Conservation (phyloP, 129 eudicot species). For the Glebionis coronaria region DNA sequence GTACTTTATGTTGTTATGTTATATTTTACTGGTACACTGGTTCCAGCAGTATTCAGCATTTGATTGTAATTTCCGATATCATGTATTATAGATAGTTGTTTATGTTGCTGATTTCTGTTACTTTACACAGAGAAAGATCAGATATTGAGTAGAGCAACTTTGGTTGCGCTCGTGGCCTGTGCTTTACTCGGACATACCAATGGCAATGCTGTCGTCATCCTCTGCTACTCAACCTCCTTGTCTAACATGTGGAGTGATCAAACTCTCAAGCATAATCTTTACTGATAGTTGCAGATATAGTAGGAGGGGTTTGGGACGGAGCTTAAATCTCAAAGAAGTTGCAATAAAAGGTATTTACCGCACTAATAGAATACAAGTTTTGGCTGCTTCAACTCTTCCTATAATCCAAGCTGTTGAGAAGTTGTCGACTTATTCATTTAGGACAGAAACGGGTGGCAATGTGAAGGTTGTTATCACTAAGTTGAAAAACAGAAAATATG, state of each 20-base stretch:
- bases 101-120: neutral
- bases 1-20: no score
- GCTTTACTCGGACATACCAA: conserved; percentile 27
- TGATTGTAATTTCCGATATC: no score
- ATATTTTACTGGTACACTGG: no score
- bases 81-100: no score
- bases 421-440: conserved; percentile 49
- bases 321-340: conserved; percentile 23
- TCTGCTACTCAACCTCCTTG: conserved; percentile 31
- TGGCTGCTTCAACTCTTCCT: conserved; percentile 44
- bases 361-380: conserved; percentile 27
- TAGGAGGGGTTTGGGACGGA: conserved; percentile 24
- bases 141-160: conserved; percentile 26
- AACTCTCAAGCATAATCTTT: conserved; percentile 26
- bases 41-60: no score
- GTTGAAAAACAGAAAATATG: conserved; percentile 41
- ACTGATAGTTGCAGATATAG: conserved; percentile 23
- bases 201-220: conserved; percentile 43
- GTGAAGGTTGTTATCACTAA: conserved; percentile 68
- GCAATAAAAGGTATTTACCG: conserved; percentile 29
- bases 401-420: conserved; percentile 37
- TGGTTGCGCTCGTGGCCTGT: conserved; percentile 18
- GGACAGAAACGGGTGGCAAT: conserved; percentile 63
- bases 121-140: conserved; percentile 24
- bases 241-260: conserved; percentile 30